A percentile compares a stretch with the other conserved stretches of the same genome.
Evolutionary conservation across 1,284 basidiomycete species (phyloP).

Genomic region (Puccinia novopanici): DNA sequence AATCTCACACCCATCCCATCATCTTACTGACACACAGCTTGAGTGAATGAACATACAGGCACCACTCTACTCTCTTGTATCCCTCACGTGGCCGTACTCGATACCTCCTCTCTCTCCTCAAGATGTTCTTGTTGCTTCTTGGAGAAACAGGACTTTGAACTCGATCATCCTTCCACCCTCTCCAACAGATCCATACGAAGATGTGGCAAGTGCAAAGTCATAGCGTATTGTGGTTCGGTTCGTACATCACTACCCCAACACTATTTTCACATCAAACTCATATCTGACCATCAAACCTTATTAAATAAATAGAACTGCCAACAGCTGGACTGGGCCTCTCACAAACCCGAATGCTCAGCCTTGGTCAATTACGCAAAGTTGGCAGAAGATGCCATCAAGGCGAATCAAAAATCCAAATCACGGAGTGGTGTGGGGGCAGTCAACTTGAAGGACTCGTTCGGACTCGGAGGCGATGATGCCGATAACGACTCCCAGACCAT

Average conservation of each 20-base stretch:
- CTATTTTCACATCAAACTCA: not conserved
- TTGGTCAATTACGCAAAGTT: slow-evolving; percentile 58
- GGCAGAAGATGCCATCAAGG: slow-evolving; percentile 29
- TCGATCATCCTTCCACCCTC: slow-evolving; percentile 37
- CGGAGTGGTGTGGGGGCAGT: slow-evolving; percentile 1
- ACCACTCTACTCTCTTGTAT: slow-evolving; percentile 65
- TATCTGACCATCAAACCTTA: not conserved
- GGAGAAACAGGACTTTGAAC: slow-evolving; percentile 55
- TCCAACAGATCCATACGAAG: slow-evolving; percentile 60
- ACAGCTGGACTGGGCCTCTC: slow-evolving; percentile 71
- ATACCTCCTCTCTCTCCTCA: slow-evolving; percentile 66
- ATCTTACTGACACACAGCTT: too few relatives aligned
- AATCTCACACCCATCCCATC: not conserved
- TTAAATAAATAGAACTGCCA: slow-evolving; percentile 65
- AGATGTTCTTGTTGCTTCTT: slow-evolving; percentile 72
- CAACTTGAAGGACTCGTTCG: slow-evolving; percentile 10
- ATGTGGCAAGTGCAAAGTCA: slow-evolving; percentile 70
- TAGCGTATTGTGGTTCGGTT: slow-evolving; percentile 75
- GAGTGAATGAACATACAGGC: slow-evolving; percentile 62
- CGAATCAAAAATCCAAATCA: slow-evolving; percentile 53
- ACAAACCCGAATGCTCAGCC: slow-evolving; percentile 75
- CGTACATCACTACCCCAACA: too few relatives aligned
- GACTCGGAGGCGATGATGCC: slow-evolving; percentile 18
- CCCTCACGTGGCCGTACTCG: slow-evolving; percentile 70
- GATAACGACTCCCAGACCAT: slow-evolving; percentile 46